Evolutionary conservation across 768 basidiomycete species (phyloP), one percentile per base, ranked within the genome.

Genomic region (Leccinum broughii): DNA sequence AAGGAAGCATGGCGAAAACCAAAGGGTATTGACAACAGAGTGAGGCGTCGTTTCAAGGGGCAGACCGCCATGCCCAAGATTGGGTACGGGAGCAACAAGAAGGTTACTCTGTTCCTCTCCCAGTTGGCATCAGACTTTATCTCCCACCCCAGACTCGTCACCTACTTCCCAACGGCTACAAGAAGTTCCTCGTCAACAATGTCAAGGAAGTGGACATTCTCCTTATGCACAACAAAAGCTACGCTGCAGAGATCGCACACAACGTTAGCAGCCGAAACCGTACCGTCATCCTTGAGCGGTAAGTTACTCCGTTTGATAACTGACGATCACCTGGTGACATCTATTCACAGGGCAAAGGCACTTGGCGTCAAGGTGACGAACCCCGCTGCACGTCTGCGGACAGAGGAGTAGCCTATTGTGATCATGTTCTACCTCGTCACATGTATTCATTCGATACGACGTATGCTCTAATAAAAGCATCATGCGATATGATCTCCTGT

Each of bases 1-100:
- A 96, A 96, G 85, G 95, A 97, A 83, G 83, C 92, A 83, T 99
- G 97, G 97, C 86, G 97, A 77, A 99, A 99, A 83, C 97, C 97
- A 68, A 99, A 98, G 88, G 97, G 96, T 93, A 98, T 98, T 70
- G 96, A 98, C 77, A 98, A 98, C 88, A 88, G 95, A 72, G 95
- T 97, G 70, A 84, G 94, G 76, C 86, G 92, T 68, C 88, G 92
- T 72, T 94, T 93, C 84, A 97, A 94, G 83, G 96, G 96, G 57
- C 94, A 96, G 77, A 84, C 86, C 59, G 84, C 94, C 66, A 98
- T 98, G 96, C 95, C 95, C 74, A 95, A 86, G 81, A 86, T 87
- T 62, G 85, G 88, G 68, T 92, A 90, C 78, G 90, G 90, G 59
- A 88, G 87, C 72, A 85, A 85, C 81, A 81, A 87, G 77, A 88